Percentiles rank a stretch among this genome's conserved stretches.
These are phyloP conservation scores for Phytophthora nicotianae DNA, from an alignment of 352 stramenopile genomes.

Conservation along the genomic window DNA sequence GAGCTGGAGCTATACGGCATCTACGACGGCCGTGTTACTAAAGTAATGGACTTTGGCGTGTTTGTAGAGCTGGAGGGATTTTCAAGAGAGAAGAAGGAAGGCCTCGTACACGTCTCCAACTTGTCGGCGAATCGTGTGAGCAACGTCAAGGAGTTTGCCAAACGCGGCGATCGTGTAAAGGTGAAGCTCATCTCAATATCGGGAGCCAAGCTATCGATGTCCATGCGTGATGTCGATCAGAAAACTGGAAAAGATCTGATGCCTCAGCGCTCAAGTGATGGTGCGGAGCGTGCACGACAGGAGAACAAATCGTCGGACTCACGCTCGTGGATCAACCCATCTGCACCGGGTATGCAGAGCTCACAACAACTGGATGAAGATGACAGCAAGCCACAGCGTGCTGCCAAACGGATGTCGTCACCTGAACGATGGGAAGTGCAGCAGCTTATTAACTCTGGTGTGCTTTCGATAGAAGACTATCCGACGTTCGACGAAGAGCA, in stretches of 20 bases:
- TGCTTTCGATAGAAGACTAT: constrained; percentile 98
- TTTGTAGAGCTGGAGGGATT: constrained; percentile 94
- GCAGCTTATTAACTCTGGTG: constrained; percentile 98
- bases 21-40: constrained; percentile 93
- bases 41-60: constrained; percentile 97
- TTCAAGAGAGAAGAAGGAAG: constrained; percentile 78
- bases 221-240: constrained; percentile 98
- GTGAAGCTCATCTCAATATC: constrained; percentile 97
- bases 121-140: constrained; percentile 87
- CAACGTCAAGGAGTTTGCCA: constrained; percentile 89
- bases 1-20: constrained; percentile 93
- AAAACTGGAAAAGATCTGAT: constrained; percentile 94
- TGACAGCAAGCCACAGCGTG: constrained; percentile 72
- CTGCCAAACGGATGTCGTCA: constrained; percentile 92
- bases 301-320: constrained; percentile 60
- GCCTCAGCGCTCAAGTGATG: constrained; percentile 86
- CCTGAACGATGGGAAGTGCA: constrained; percentile 97
- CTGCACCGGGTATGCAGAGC: constrained; percentile 81
- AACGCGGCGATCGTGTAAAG: constrained; percentile 91
- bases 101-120: constrained; percentile 96
- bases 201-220: constrained; percentile 92
- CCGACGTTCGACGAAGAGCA: constrained; percentile 97
- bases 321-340: constrained; percentile 85
- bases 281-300: constrained; percentile 54
- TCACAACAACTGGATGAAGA: constrained; percentile 68